A percentile compares a stretch with the other conserved stretches of the same genome.
phyloP scores from a whole-genome alignment of 371 early-diverging fungal species.

The Phascolomyces articulosus region DNA sequence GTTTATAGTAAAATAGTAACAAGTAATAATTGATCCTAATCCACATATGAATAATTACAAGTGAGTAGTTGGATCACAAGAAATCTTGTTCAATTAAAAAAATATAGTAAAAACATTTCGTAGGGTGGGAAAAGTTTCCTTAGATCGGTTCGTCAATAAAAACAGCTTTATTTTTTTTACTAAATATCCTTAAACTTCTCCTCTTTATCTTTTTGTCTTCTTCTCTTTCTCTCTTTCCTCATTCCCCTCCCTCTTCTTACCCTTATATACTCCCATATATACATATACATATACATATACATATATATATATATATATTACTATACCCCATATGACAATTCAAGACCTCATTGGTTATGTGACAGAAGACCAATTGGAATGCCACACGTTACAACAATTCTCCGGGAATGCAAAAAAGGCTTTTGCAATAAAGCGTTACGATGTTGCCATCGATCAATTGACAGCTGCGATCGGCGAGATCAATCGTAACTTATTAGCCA shows the following conservation, averaged over 20 bases:
- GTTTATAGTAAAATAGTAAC: too few relatives aligned
- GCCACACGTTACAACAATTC: not conserved
- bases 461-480: not conserved
- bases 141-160: not conserved
- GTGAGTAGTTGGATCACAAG: not conserved
- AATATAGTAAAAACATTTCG: not conserved
- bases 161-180: not conserved
- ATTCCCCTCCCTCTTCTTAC: not conserved
- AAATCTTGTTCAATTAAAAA: not conserved
- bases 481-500: constrained; percentile 1
- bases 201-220: not conserved
- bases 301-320: too few relatives aligned
- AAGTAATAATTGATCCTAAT: too few relatives aligned
- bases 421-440: not conserved
- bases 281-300: too few relatives aligned
- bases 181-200: not conserved
- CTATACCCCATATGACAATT: not conserved
- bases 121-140: not conserved
- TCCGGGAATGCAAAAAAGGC: not conserved
- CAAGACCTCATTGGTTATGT: not conserved
- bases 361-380: not conserved
- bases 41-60: too few relatives aligned
- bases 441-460: not conserved
- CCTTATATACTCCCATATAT: not conserved
- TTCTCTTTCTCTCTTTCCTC: too few relatives aligned